These are phyloP conservation scores for Hypsizygus marmoreus DNA, from an alignment of 768 basidiomycete genomes.

Conservation along the genomic window DNA sequence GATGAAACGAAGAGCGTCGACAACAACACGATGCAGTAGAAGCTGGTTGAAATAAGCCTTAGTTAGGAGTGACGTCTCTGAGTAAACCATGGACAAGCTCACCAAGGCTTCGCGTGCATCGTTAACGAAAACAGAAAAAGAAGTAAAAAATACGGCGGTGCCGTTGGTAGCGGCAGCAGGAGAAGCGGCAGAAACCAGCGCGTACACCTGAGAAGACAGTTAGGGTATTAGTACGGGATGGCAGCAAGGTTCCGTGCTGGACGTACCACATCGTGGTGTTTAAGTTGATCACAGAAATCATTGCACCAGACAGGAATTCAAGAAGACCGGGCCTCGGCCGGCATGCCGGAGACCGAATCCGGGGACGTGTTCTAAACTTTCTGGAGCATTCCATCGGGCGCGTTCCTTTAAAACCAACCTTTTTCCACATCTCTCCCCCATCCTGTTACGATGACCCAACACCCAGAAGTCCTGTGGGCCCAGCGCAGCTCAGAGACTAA, in stretches of 20 bases:
- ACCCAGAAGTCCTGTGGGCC: conserved; percentile 95
- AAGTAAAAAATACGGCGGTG: conserved; percentile 77
- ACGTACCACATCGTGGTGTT: conserved; percentile 55
- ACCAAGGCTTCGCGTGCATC: conserved; percentile 86
- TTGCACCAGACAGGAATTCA: background rate
- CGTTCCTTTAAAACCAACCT: conserved; percentile 14
- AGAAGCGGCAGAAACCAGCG: conserved; percentile 83
- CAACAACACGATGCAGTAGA: conserved; percentile 85
- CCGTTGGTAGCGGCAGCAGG: conserved; percentile 75
- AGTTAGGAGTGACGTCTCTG: background rate
- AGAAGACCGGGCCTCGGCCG: background rate
- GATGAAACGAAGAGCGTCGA: conserved; percentile 84
- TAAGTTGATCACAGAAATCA: background rate
- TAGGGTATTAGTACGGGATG: conserved; percentile 3
- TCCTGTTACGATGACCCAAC: conserved; percentile 44
- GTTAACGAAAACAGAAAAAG: conserved; percentile 77
- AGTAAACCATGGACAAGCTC: conserved; percentile 24
- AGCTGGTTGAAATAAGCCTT: conserved; percentile 42
- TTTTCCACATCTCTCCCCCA: conserved; percentile 23
- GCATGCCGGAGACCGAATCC: conserved; percentile 6
- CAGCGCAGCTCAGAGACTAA: conserved; percentile 77
- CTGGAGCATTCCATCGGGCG: conserved; percentile 43
- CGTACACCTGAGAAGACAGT: conserved; percentile 64
- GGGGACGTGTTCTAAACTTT: conserved; percentile 40
- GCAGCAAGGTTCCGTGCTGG: background rate